Conservation (phyloP, 371 early-diverging fungal genomes). For the Saksenaea oblongispora region DNA sequence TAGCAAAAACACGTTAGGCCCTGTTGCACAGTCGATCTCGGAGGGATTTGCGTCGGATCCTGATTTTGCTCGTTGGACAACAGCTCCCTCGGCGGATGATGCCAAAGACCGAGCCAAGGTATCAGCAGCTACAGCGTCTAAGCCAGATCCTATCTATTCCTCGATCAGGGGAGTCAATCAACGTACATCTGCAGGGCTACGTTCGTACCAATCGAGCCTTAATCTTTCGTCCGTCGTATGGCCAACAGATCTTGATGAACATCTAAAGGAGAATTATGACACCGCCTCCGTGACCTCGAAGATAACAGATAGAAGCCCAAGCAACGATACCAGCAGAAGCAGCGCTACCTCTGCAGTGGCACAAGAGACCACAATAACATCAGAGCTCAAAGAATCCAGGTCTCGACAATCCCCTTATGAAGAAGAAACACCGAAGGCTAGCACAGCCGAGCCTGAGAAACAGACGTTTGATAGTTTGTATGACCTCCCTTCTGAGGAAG, state of each 20-base stretch:
- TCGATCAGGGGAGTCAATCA: neutral
- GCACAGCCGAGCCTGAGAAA: neutral
- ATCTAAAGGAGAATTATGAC: constrained; percentile 7
- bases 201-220: constrained; percentile 13
- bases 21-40: constrained; percentile 10
- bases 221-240: constrained; percentile 11
- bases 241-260: constrained; percentile 1
- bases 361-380: neutral
- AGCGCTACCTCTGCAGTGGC: no score
- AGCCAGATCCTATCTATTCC: neutral
- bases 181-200: neutral
- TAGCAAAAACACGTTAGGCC: constrained; percentile 5
- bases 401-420: no score
- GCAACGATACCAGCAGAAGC: neutral
- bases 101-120: constrained; percentile 7
- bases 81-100: constrained; percentile 14
- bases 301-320: constrained; percentile 3
- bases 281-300: neutral
- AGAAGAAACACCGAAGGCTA: neutral
- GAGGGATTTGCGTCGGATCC: constrained; percentile 35
- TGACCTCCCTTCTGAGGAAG: neutral
- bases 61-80: constrained; percentile 40
- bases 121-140: neutral
- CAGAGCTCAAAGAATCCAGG: neutral
- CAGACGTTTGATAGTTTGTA: neutral